These are phyloP conservation scores for Plasmodium coatneyi DNA, from an alignment of 169 alveolate genomes.

Conservation along the genomic window DNA sequence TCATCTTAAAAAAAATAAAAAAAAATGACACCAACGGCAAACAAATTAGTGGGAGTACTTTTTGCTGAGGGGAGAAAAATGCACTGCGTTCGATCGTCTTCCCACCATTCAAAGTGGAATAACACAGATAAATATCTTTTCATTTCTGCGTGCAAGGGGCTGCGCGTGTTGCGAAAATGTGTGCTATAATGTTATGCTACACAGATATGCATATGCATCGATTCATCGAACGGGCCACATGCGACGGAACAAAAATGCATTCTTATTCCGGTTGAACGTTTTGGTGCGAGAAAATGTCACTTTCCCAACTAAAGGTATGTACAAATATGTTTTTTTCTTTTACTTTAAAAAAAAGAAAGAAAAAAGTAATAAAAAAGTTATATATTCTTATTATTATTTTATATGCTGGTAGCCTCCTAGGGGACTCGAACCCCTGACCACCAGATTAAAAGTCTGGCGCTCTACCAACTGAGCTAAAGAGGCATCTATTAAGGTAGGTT, in stretches of 20 bases:
- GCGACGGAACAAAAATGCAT: neutral
- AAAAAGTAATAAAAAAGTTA: neutral
- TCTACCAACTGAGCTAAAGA: constrained; percentile 99
- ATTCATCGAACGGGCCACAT: neutral
- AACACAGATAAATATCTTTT: neutral
- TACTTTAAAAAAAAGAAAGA: neutral
- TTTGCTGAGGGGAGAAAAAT: no score
- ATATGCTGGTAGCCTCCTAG: constrained; percentile 89
- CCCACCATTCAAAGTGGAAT: neutral
- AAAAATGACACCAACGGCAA: neutral
- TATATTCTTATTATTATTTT: neutral
- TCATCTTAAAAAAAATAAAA: neutral
- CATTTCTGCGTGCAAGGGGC: neutral
- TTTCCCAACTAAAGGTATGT: neutral
- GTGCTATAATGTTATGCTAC: neutral
- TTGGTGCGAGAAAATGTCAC: neutral
- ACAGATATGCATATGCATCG: neutral
- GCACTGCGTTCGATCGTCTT: neutral
- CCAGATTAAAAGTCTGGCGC: constrained; percentile 99
- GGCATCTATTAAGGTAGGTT: constrained; percentile 79
- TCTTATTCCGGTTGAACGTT: no score
- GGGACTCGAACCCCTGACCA: constrained; percentile 99
- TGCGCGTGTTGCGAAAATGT: neutral
- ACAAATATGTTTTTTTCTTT: neutral
- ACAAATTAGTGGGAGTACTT: neutral